Percentiles rank a stretch among this genome's conserved stretches.
Evolutionary conservation across 2,329 filamentous ascomycete species (phyloP).

Genomic region (Curvularia eragrostidis): DNA sequence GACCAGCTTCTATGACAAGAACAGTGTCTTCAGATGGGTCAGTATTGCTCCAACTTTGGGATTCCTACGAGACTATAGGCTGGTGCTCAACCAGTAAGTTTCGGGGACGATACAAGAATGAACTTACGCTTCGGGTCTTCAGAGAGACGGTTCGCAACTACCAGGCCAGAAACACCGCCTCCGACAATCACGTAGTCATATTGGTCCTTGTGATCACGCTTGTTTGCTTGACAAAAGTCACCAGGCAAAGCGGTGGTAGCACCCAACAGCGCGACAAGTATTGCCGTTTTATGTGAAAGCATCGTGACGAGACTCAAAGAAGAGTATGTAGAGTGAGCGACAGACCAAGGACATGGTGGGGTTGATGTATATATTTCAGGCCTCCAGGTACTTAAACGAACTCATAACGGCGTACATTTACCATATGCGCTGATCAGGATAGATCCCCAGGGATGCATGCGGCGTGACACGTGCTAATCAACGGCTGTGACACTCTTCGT

Average conservation of each 20-base stretch:
- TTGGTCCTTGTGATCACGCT: constrained; percentile 17
- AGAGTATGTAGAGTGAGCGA: neutral
- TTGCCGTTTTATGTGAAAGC: constrained; percentile 24
- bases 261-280: constrained; percentile 23
- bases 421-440: neutral
- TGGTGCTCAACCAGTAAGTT: neutral
- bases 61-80: neutral
- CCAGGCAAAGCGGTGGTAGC: constrained; percentile 22
- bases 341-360: neutral
- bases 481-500: neutral
- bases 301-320: constrained; percentile 19
- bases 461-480: neutral
- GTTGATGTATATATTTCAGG: neutral
- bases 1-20: constrained; percentile 40
- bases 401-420: neutral
- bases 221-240: neutral
- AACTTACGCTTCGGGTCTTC: constrained; percentile 22
- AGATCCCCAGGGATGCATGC: neutral
- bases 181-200: constrained; percentile 40
- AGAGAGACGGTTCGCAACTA: constrained; percentile 35
- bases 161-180: constrained; percentile 35
- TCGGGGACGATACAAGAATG: neutral
- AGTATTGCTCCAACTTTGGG: neutral
- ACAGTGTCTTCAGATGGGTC: constrained; percentile 24
- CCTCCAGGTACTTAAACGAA: neutral